Evolutionary conservation across 1,139 yeast genomes (phyloP), one percentile per base, ranked within the genome.

Genomic region (Eremothecium cymbalariae): DNA sequence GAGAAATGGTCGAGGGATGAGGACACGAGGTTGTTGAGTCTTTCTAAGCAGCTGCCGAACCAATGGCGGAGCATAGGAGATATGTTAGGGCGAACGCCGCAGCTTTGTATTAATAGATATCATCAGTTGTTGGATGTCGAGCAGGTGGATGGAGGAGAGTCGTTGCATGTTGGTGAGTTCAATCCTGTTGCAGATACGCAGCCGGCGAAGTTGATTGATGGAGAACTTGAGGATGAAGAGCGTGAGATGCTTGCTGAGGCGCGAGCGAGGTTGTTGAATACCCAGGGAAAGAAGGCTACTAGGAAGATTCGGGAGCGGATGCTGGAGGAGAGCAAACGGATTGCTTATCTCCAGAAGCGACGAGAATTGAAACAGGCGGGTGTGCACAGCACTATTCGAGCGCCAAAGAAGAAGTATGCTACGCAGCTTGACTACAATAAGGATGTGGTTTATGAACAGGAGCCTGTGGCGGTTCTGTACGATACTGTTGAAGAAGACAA

Each of bases 221-320:
- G 72, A 8, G 85, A 78, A 28, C 64, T 85, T 67, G 88, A 77
- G 41, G 96, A 86, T 37, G 95, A 85, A 41, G 95, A 90, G 49
- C 63, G 73, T 42, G 97, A 90, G 55, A 86, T 90, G 96, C 61
- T 90, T 8, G 76, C 88, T 7, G 98, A 90, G 53, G 97, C 98
- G 0, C 72, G 82, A 36, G 95, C 96, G 1, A 70, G 98, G 47
- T 63, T 90, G 45, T 85, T 95, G 7, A 88, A 85, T 50, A 88
- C 96, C 0, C 90, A 82, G 55, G 98, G 98, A 42, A 86, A 88
- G 49, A 90, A 90, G 59, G 97, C 97, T 1, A 83, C 86, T 42
- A 63, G 98, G 41, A 84, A 88, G 53, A 85, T 82, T 3, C 67
- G 98, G 38, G 98, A 90, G 51, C 65, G 93, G 37, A 71, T 85